These are phyloP conservation scores for Colletotrichum echinochloae DNA, from an alignment of 2,329 filamentous ascomycete genomes.

Conservation along the genomic window DNA sequence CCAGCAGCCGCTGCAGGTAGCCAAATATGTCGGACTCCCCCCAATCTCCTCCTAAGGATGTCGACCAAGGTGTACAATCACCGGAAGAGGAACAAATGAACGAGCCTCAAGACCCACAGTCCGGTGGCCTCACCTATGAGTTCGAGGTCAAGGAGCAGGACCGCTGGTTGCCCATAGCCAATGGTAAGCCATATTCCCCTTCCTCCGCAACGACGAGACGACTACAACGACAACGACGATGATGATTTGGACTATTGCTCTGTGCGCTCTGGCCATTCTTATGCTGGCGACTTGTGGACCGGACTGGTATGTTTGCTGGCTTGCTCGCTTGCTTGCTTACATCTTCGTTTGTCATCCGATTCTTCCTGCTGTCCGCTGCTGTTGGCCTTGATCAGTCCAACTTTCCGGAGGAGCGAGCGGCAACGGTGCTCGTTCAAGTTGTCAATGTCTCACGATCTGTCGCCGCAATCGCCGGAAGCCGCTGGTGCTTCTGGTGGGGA, in stretches of 20 bases:
- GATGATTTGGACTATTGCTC: conserved; percentile 62
- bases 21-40: conserved; percentile 91
- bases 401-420: neutral
- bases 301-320: neutral
- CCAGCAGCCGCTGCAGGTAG: conserved; percentile 74
- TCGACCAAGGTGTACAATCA: conserved; percentile 93
- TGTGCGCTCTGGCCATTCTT: conserved; percentile 37
- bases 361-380: conserved; percentile 21
- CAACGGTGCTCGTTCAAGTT: conserved; percentile 39
- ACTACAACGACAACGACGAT: conserved; percentile 43
- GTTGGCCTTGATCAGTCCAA: conserved; percentile 26
- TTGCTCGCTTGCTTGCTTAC: conserved; percentile 11
- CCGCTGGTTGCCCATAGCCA: conserved; percentile 99
- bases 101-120: conserved; percentile 83
- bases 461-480: conserved; percentile 63
- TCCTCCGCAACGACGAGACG: conserved; percentile 23
- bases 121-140: conserved; percentile 82
- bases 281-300: conserved; percentile 28
- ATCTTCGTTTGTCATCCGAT: conserved; percentile 8
- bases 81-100: conserved; percentile 97
- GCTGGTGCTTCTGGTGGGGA: conserved; percentile 61
- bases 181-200: conserved; percentile 81
- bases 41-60: conserved; percentile 93
- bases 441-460: conserved; percentile 72
- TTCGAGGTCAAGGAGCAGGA: conserved; percentile 99